These are phyloP conservation scores for Sugiyamaella pinicola DNA, from an alignment of 1,139 yeast genomes.

Conservation along the genomic window DNA sequence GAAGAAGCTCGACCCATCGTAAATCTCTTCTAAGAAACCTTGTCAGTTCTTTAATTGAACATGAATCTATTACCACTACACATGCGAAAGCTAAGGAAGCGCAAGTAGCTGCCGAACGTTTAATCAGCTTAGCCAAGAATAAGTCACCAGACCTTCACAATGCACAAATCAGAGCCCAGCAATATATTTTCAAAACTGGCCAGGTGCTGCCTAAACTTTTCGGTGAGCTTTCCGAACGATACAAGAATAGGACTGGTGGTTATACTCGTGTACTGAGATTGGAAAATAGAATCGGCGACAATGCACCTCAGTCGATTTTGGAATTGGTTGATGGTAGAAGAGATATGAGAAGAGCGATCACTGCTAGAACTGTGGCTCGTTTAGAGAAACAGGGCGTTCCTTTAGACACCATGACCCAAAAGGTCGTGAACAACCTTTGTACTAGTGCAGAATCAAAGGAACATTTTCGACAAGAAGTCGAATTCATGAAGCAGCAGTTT, in stretches of 20 bases:
- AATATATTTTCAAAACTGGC: conserved; percentile 45
- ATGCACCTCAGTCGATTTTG: conserved; percentile 85
- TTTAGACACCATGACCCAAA: conserved; percentile 61
- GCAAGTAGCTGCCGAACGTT: conserved; percentile 56
- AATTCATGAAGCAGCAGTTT: conserved; percentile 60
- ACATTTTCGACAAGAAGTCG: conserved; percentile 64
- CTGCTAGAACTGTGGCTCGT: conserved; percentile 81
- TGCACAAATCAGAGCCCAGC: conserved; percentile 34
- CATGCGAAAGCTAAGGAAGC: conserved; percentile 72
- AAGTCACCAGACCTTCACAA: conserved; percentile 32
- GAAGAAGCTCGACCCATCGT: conserved; percentile 52
- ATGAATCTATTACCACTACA: conserved; percentile 70
- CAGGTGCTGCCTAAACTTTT: conserved; percentile 61
- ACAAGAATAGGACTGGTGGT: conserved; percentile 68
- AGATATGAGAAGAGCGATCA: conserved; percentile 75
- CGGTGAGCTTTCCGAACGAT: conserved; percentile 64
- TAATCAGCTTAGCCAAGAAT: conserved; percentile 54
- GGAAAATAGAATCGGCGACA: conserved; percentile 88
- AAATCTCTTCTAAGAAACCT: conserved; percentile 60
- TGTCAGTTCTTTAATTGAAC: conserved; percentile 65
- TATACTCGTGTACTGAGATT: conserved; percentile 82
- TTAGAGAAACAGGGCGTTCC: conserved; percentile 65
- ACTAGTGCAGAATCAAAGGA: conserved; percentile 53
- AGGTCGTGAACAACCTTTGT: conserved; percentile 57
- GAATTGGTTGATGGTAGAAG: conserved; percentile 82